Conservation (phyloP, 371 early-diverging fungal species). For the Capniomyces stellatus region DNA sequence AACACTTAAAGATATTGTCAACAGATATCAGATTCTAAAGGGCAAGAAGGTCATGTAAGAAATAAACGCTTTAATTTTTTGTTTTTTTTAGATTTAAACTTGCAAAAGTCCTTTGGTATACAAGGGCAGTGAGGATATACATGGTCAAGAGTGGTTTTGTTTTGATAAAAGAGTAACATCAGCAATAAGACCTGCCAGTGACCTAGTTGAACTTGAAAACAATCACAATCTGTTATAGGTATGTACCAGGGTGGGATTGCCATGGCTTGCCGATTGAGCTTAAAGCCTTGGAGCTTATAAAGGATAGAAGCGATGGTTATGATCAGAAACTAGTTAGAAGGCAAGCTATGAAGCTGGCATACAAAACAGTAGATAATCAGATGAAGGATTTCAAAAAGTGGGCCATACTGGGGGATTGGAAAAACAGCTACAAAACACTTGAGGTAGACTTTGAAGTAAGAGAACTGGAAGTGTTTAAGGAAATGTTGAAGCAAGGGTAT, state of each 20-base stretch:
- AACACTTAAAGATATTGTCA: constrained; percentile 82
- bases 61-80: neutral
- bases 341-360: constrained; percentile 47
- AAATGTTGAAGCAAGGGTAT: constrained; percentile 45
- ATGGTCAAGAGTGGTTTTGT: too few species aligned
- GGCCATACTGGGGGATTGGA: constrained; percentile 75
- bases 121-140: too few species aligned
- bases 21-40: constrained; percentile 67
- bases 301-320: constrained; percentile 22
- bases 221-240: too few species aligned
- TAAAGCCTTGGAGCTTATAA: constrained; percentile 57
- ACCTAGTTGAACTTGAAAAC: too few species aligned
- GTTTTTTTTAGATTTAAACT: too few species aligned
- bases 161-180: too few species aligned
- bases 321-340: constrained; percentile 45
- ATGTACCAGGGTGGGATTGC: constrained; percentile 93
- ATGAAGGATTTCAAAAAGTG: constrained; percentile 45
- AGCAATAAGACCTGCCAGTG: too few species aligned
- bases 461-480: constrained; percentile 50
- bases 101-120: too few species aligned
- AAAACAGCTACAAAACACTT: constrained; percentile 51
- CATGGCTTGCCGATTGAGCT: constrained; percentile 94
- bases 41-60: constrained; percentile 58
- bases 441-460: constrained; percentile 44
- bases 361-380: constrained; percentile 45